A percentile compares a stretch with the other conserved stretches of the same genome.
phyloP scores from a whole-genome alignment of 495 filamentous ascomycete species.

The Echria macrotheca region DNA sequence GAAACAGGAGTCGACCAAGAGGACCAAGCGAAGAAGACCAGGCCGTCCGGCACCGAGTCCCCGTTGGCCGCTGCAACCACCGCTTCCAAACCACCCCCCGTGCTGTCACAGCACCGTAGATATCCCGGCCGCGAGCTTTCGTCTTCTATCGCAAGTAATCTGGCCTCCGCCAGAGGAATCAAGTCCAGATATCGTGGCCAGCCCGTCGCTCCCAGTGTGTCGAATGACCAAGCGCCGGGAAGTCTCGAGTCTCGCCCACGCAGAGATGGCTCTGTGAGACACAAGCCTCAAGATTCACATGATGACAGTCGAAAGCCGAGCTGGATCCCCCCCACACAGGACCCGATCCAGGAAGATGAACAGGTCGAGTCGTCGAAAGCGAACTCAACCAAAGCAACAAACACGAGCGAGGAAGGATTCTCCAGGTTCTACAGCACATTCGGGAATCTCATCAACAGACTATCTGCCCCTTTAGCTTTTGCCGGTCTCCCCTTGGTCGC shows the following conservation, averaged over 20 bases:
- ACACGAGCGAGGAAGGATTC: conserved; percentile 67
- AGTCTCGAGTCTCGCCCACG: conserved; percentile 57
- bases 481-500: conserved; percentile 74
- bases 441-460: conserved; percentile 69
- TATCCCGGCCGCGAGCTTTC: conserved; percentile 59
- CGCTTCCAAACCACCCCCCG: conserved; percentile 37
- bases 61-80: conserved; percentile 23
- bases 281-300: conserved; percentile 33
- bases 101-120: conserved; percentile 42
- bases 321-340: conserved; percentile 33
- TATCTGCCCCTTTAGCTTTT: conserved; percentile 87
- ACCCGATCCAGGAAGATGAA: conserved; percentile 19
- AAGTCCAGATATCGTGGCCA: conserved; percentile 61
- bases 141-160: conserved; percentile 86
- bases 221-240: conserved; percentile 68
- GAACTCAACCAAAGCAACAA: conserved; percentile 1
- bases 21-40: conserved; percentile 10
- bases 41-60: conserved; percentile 16
- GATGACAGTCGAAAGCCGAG: conserved; percentile 37
- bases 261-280: conserved; percentile 36
- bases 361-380: conserved; percentile 19
- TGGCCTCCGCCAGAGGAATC: conserved; percentile 85
- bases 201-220: conserved; percentile 62
- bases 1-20: conserved; percentile 20
- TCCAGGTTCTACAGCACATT: conserved; percentile 86